phyloP scores from a whole-genome alignment of 2,329 filamentous ascomycete genomes.

The Colletotrichum sp. region DNA sequence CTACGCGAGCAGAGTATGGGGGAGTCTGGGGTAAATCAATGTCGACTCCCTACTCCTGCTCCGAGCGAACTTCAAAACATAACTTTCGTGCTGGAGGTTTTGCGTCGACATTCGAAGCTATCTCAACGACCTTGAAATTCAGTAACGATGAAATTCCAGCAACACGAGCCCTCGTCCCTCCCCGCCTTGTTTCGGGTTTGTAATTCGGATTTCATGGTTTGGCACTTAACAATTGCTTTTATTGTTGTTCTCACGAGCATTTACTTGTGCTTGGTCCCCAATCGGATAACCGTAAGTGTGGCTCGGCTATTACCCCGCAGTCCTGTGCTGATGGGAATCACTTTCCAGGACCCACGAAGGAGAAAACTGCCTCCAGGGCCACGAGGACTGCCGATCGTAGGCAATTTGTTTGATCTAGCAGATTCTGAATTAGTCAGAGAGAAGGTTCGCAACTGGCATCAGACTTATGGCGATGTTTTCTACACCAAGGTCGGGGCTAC shows the following conservation, averaged over 20 bases:
- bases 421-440: not conserved
- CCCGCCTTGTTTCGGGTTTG: not conserved
- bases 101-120: not conserved
- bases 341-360: not conserved
- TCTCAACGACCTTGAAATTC: not conserved
- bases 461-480: slow-evolving; percentile 50
- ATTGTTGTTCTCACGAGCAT: not conserved
- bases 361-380: not conserved
- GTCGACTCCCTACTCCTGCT: not conserved
- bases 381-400: not conserved
- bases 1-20: not conserved
- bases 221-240: not conserved
- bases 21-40: not conserved
- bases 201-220: not conserved
- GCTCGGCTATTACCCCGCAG: not conserved
- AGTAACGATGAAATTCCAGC: not conserved
- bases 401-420: not conserved
- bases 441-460: slow-evolving; percentile 35
- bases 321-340: not conserved
- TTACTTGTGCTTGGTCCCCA: not conserved
- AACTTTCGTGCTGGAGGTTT: not conserved
- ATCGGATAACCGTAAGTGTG: not conserved
- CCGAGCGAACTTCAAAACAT: not conserved
- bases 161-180: not conserved
- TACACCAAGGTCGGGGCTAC: slow-evolving; percentile 48